Base-by-base conservation (phyloP, 352 stramenopile genomes). In the Blastocystis sp. region DNA sequence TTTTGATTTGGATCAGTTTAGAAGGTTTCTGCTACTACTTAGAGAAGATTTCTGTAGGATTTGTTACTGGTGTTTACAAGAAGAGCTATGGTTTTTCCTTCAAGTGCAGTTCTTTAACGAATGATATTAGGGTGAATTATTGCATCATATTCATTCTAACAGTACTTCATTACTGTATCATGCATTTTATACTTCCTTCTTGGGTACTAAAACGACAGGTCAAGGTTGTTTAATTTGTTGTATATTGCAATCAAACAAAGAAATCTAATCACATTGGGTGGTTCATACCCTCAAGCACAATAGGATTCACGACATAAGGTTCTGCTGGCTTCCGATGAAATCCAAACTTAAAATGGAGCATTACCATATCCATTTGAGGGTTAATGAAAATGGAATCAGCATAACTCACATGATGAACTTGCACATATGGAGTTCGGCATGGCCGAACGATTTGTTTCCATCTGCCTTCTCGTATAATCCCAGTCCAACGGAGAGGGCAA, bases 391-490 rank as follows among this genome's bases (percentile, higher is more conserved):
- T 3, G 2, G 22, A 42, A 15, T 69, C 37, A 1, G 22, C 73
- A 69, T 84, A 84, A 51, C 73, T 66, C 17, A 84, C 53, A n/a
- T 66, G 35, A 68, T 84, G 73, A 6, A 84, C 73, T 15, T 84
- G 48, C 17, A 66, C 73, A n/a, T 68, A 68, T 0, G 51, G 24
- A 9, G 51, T 84, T 2, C 17, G 7, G 15, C 51, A 33, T 22
- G 53, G 42, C 48, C 73, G 48, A 30, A 84, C 73, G 22, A 84
- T 66, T 9, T 51, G 35, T 51, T 84, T 84, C 51, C 27, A 60
- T 11, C 73, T n/a, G 19, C 22, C 35, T 4, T 62, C 69, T 13
- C 44, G 40, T 17, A 27, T 81, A 11, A 59, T 0, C 53, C 48
- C 48, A 0, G 1, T 35, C 42, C 35, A 54, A 22, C 44, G 69